Base-by-base conservation (phyloP, 1,139 yeast species). In the Torulaspora globosa region DNA sequence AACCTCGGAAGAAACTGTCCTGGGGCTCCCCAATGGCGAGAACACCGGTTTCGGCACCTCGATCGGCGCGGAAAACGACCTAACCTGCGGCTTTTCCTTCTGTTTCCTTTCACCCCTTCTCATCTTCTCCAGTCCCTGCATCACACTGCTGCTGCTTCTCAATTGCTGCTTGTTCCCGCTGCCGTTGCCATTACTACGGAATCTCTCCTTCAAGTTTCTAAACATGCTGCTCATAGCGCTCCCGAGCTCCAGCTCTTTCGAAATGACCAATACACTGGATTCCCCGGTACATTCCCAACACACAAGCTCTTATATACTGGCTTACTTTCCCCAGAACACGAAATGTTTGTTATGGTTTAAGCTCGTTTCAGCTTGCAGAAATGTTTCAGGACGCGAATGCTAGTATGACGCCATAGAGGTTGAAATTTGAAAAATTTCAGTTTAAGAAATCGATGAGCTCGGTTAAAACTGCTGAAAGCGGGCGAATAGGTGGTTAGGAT, bases 401-500 rank as follows among this genome's bases (percentile, higher is more conserved):
- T 2, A 28, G 26, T 21, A 32, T 33, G 16, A 16, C 12, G 11
- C n/a, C n/a, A n/a, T n/a, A n/a, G n/a, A n/a, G n/a, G n/a, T n/a
- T n/a, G n/a, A 16, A 3, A 11, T 30, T 37, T 37, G 29, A 29
- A 31, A 15, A 35, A 19, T 41, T 36, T 35, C 32, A 41, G 8
- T 12, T n/a, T 12, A 30, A 18, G 21, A 27, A 12, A 43, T 21
- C 42, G 43, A 44, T 35, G 40, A 39, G 38, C n/a, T 41, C 27
- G 32, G 31, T 37, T 32, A 23, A 8, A 23, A 23, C 12, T 9
- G 3, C 6, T 24, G 10, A 15, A n/a, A 16, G 11, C 10, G 31
- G 21, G 9, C 3, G 26, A 4, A 32, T 23, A 31, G 15, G 18
- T 21, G 14, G 30, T 32, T 21, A 36, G 28, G 19, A 72, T 72